phyloP scores from a whole-genome alignment of 768 basidiomycete genomes.

The Hygrocybe coccinea region DNA sequence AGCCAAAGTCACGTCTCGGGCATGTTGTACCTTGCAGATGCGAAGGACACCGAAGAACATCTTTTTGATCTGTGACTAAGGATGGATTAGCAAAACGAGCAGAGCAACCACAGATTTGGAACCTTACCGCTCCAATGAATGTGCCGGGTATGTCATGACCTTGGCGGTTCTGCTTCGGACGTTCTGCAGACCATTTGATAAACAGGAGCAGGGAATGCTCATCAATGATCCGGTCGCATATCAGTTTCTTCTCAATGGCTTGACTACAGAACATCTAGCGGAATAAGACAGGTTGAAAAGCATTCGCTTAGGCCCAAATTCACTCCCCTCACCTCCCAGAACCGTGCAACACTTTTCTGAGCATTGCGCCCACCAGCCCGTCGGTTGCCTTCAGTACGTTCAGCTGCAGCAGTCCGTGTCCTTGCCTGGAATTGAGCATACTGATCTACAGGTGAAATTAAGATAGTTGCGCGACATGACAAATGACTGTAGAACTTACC shows the following conservation, averaged over 20 bases:
- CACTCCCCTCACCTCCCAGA: conserved; percentile 19
- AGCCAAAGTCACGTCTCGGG: conserved; percentile 16
- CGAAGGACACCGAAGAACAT: conserved; percentile 27
- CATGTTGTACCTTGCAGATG: conserved; percentile 29
- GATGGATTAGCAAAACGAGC: background rate
- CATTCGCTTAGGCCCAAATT: background rate
- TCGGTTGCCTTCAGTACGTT: conserved; percentile 21
- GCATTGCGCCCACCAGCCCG: conserved; percentile 22
- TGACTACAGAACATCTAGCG: background rate
- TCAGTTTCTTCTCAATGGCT: conserved; percentile 8
- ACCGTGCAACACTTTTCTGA: conserved; percentile 18
- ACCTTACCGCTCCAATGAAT: conserved; percentile 25
- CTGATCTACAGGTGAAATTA: background rate
- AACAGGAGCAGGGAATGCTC: conserved; percentile 26
- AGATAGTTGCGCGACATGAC: background rate
- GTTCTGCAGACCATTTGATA: conserved; percentile 22
- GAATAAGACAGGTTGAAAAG: background rate
- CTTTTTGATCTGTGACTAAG: conserved; percentile 30
- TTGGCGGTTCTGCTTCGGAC: conserved; percentile 18
- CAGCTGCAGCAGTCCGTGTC: conserved; percentile 17
- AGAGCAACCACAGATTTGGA: background rate
- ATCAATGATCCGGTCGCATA: conserved; percentile 26
- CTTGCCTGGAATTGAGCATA: conserved; percentile 11
- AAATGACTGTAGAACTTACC: too few relatives aligned
- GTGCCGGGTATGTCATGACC: conserved; percentile 24